phyloP scores from a whole-genome alignment of 805 yeast species.

The Candida dendrica region DNA sequence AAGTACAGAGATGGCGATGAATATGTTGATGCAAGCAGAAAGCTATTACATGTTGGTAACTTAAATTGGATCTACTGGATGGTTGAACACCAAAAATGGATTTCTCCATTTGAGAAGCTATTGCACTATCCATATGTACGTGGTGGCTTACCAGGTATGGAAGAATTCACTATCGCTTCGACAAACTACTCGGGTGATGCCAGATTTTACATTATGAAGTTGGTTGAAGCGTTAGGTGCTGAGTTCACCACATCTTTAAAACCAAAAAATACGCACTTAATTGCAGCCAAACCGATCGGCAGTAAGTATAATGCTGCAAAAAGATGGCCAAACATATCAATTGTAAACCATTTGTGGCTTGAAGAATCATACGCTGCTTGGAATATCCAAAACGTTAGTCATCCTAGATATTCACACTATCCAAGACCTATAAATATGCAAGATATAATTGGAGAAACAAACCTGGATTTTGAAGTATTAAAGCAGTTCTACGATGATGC shows the following conservation, averaged over 20 bases:
- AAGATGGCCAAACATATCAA: conserved; percentile 51
- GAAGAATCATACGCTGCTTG: conserved; percentile 71
- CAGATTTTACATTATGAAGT: conserved; percentile 57
- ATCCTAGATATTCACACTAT: conserved; percentile 40
- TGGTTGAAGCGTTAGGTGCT: conserved; percentile 70
- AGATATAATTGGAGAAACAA: conserved; percentile 46
- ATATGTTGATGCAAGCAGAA: conserved; percentile 38
- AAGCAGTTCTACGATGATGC: conserved; percentile 29
- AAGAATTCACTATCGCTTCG: conserved; percentile 50
- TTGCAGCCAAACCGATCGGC: conserved; percentile 64
- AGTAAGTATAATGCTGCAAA: conserved; percentile 68
- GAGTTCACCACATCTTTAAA: conserved; percentile 60
- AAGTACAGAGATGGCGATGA: conserved; percentile 51
- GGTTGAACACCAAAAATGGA: conserved; percentile 48
- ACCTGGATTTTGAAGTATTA: conserved; percentile 35
- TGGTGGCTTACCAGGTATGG: conserved; percentile 45
- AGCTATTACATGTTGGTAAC: conserved; percentile 48
- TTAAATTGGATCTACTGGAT: conserved; percentile 71
- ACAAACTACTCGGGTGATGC: conserved; percentile 87
- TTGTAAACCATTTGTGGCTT: conserved; percentile 81
- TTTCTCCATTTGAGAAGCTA: conserved; percentile 45
- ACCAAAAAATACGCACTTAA: conserved; percentile 60
- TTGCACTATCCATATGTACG: conserved; percentile 61
- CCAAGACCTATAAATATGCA: conserved; percentile 35
- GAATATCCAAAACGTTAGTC: conserved; percentile 39